Evolutionary conservation across 176 grass and related monocot species (phyloP).

Genomic region (Juncus effusus): DNA sequence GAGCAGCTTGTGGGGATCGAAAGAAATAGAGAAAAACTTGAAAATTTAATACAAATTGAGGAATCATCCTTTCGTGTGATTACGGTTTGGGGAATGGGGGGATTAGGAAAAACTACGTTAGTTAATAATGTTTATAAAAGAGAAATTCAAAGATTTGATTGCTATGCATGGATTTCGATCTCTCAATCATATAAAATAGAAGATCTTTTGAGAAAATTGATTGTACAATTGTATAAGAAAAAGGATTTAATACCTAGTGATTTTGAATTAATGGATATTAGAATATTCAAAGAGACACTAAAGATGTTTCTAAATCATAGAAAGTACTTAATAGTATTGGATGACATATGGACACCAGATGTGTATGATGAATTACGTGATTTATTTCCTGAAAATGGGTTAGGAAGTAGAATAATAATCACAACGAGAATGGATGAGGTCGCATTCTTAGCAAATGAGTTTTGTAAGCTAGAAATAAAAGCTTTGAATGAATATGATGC

Average conservation of each 20-base stretch:
- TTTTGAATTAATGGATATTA: not conserved
- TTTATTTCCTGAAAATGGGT: constrained; percentile 11
- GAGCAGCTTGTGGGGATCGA: constrained; percentile 35
- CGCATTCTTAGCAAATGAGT: constrained; percentile 31
- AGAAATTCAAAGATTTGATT: constrained; percentile 2
- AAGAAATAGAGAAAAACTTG: constrained; percentile 26
- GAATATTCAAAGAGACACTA: not conserved
- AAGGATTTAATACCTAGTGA: not conserved
- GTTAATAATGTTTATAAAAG: constrained; percentile 27
- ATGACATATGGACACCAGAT: constrained; percentile 34
- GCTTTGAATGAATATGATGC: constrained; percentile 14
- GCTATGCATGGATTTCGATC: constrained; percentile 26
- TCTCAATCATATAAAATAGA: constrained; percentile 22
- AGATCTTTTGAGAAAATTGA: constrained; percentile 26
- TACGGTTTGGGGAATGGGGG: constrained; percentile 52
- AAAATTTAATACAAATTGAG: constrained; percentile 11
- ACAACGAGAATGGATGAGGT: constrained; percentile 28
- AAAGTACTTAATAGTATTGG: constrained; percentile 36
- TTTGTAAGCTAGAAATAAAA: constrained; percentile 20
- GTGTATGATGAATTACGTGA: constrained; percentile 7
- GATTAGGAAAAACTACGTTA: constrained; percentile 46
- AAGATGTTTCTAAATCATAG: not conserved
- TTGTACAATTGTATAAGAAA: constrained; percentile 3
- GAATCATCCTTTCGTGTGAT: constrained; percentile 7
- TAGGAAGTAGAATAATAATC: constrained; percentile 32